These are phyloP conservation scores for Xylaria sp. DNA, from an alignment of 2,329 filamentous ascomycete genomes.

Conservation along the genomic window DNA sequence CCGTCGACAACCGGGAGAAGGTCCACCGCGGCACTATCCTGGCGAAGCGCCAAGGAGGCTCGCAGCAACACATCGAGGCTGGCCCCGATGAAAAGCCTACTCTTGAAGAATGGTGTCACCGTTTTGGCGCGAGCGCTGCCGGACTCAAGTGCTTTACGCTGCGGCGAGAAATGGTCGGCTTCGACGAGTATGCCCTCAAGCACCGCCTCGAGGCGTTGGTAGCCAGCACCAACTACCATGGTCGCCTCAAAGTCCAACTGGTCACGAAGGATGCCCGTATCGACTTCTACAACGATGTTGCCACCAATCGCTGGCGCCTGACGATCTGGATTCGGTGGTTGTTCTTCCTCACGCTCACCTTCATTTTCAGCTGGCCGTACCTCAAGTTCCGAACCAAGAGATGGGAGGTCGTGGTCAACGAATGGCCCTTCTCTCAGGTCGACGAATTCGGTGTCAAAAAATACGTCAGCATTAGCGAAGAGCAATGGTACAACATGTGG, in stretches of 20 bases:
- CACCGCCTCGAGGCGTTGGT: slow-evolving; percentile 67
- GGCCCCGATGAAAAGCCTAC: slow-evolving; percentile 53
- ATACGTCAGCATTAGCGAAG: slow-evolving; percentile 66
- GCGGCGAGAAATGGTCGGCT: slow-evolving; percentile 65
- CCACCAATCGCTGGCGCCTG: slow-evolving; percentile 72
- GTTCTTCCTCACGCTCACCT: slow-evolving; percentile 74
- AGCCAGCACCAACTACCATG: slow-evolving; percentile 74
- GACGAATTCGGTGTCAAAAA: slow-evolving; percentile 52
- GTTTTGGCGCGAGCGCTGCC: slow-evolving; percentile 69
- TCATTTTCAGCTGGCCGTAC: slow-evolving; percentile 77
- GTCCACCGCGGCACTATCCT: slow-evolving; percentile 73
- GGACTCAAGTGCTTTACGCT: slow-evolving; percentile 68
- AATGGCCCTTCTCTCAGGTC: slow-evolving; percentile 67
- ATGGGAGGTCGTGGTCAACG: slow-evolving; percentile 71
- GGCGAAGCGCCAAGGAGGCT: slow-evolving; percentile 51
- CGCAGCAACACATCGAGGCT: slow-evolving; percentile 58
- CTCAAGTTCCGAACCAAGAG: slow-evolving; percentile 74
- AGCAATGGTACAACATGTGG: slow-evolving; percentile 73
- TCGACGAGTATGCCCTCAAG: slow-evolving; percentile 67
- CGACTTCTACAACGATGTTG: slow-evolving; percentile 72
- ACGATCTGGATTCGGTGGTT: slow-evolving; percentile 72
- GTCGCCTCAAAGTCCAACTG: slow-evolving; percentile 68
- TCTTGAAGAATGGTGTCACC: slow-evolving; percentile 73
- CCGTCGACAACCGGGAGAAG: slow-evolving; percentile 68
- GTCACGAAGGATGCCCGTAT: slow-evolving; percentile 66